Base-by-base conservation (phyloP, 352 stramenopile species). In the Thalassiosira allenii region DNA sequence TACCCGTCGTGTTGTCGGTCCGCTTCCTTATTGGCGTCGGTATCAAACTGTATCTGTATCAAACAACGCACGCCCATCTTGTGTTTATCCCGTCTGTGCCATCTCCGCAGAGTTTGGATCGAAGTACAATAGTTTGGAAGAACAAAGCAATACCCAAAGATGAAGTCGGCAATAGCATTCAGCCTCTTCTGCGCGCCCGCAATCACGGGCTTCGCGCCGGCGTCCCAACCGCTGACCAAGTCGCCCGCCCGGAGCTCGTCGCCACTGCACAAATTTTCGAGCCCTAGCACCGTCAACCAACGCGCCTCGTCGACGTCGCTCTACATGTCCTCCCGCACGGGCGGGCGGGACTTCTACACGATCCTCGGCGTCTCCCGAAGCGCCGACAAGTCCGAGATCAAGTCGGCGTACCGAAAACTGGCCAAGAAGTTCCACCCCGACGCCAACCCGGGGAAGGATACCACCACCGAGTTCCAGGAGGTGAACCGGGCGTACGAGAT, bases 401-500 rank as follows among this genome's bases (percentile, higher is more conserved):
- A 99, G 91, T 99, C 98, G 84, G 96, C 97, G 3, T 99, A 93
- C 61, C 81, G 88, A 27, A 93, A 90, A 47, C 52, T 93, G 20
- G 92, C 92, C 25, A 89, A 93, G 54, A 84, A 94, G 56, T 93
- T 89, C 70, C 92, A 96, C 65, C 92, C 92, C 11, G 92, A 95
- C 73, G 88, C 88, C 51, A 95, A 94, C 89, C 96, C 95, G 33
- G 76, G 88, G 12, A 80, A 87, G 49, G 95, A 98, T 73, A 97
- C 96, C 33, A 96, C 97, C 53, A 89, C 94, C 56, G 91, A 96
- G 61, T 98, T 98, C 82, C 95, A 98, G 75, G 96, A 98, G 74
- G 92, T 98, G 53, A 97, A 96, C 0, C 90, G 97, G 61, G 96
- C 96, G 3, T 98, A 98, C 85, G 96, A 98, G 67, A 95, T 98